Evolutionary conservation across 306 rosid species (phyloP), one percentile per base, ranked within the genome.

Genomic region (Castanea mollissima): DNA sequence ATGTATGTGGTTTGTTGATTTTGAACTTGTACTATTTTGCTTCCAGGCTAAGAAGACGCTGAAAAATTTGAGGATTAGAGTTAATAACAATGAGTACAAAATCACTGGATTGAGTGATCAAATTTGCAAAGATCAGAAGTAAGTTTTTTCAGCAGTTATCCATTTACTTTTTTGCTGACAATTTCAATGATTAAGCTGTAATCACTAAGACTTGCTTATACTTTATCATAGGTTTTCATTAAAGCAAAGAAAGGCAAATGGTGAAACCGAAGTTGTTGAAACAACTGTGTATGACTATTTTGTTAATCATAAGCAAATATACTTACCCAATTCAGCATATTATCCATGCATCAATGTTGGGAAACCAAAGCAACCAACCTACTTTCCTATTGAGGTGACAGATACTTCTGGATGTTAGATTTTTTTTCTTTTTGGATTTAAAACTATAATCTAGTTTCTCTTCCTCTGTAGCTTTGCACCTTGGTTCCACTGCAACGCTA

Each of bases 271-370:
- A 2, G 25, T 57, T 29, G 81, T 5, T n/a, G 92, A 88, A 57
- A 31, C 80, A 6, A 80, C 90, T 0, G 84, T 88, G 55, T 52
- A 49, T 82, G 82, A 86, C 0, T 88, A 86, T 81, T 84, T 23
- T 55, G 72, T 31, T 27, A 16, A 4, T 19, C 20, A 62, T 25
- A 88, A 82, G 21, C 19, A 57, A 5, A 75, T 88, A 44, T 20
- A 10, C 10, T 44, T 86, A 76, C 51, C 1, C 0, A 5, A 31
- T 21, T 84, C 92, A 49, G 84, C 84, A 74, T 81, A 89, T 74
- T 38, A 86, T 1, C 90, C 87, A 62, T 89, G 92, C 80, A 84
- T 89, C 75, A 84, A 86, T 76, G 81, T 86, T 63, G 92, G 90
- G 27, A 86, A 84, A 76, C 82, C 88, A 63, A 80, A 84, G 71